Conservation (phyloP, 164 flowering plant species). For the Saururus chinensis region DNA sequence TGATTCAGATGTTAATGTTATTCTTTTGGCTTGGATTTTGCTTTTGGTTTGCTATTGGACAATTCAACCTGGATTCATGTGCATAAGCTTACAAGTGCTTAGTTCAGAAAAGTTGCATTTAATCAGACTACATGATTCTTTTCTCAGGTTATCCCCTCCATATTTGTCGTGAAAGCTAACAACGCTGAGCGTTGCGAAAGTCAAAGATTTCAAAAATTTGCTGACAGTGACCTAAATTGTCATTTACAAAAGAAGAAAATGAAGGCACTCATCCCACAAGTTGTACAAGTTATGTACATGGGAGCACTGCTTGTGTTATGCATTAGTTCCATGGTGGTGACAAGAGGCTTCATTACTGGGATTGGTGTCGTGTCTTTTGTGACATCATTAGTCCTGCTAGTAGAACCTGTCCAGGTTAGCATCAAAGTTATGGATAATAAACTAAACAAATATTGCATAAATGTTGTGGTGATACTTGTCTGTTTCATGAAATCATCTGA, state of each 20-base stretch:
- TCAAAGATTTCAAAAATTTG: constrained; percentile 61
- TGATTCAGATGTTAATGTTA: too few relatives aligned
- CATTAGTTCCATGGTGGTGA: constrained; percentile 44
- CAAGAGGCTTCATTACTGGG: constrained; percentile 50
- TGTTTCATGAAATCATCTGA: constrained; percentile 6
- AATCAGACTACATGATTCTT: background rate
- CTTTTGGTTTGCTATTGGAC: too few relatives aligned
- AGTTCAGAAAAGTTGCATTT: too few relatives aligned
- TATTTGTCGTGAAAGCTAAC: constrained; percentile 86
- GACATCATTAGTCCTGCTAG: constrained; percentile 62
- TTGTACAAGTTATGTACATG: constrained; percentile 53
- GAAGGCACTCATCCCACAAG: constrained; percentile 82
- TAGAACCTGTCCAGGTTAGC: constrained; percentile 82
- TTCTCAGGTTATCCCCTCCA: constrained; percentile 68
- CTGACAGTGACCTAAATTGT: constrained; percentile 40
- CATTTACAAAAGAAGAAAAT: constrained; percentile 65
- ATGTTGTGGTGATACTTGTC: background rate
- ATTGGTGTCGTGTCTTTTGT: constrained; percentile 56
- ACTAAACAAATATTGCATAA: background rate
- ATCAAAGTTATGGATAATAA: too few relatives aligned
- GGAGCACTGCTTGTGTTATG: constrained; percentile 41
- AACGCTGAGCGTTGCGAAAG: constrained; percentile 62
- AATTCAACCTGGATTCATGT: too few relatives aligned
- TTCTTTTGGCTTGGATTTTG: too few relatives aligned
- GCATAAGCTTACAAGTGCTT: too few relatives aligned